These are phyloP conservation scores for Lactifluus piperatus DNA, from an alignment of 768 basidiomycete species.

Conservation along the genomic window DNA sequence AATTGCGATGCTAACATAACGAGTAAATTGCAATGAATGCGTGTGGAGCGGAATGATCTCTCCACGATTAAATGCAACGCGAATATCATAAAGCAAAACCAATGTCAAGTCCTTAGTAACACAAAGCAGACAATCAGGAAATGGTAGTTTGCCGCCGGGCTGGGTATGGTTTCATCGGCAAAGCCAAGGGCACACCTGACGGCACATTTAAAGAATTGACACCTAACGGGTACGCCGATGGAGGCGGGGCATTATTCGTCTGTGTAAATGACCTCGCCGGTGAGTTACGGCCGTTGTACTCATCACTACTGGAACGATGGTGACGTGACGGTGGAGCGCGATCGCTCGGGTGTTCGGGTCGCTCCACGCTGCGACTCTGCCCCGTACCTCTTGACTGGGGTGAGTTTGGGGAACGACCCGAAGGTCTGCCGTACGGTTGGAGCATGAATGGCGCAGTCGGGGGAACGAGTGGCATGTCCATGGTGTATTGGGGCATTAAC, in stretches of 20 bases:
- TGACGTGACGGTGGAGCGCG: conserved; percentile 8
- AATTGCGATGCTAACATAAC: conserved; percentile 12
- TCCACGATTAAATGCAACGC: conserved; percentile 11
- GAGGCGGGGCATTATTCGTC: neutral
- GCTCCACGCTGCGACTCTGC: conserved; percentile 16
- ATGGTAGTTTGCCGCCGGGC: conserved; percentile 11
- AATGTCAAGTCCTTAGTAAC: conserved; percentile 6
- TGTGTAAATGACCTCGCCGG: neutral
- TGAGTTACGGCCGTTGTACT: neutral
- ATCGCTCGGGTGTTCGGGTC: neutral
- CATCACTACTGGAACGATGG: conserved; percentile 18
- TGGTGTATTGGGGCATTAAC: conserved; percentile 14
- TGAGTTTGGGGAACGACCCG: conserved; percentile 9
- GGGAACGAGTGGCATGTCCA: conserved; percentile 22
- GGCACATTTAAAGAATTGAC: neutral
- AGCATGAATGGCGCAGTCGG: conserved; percentile 22
- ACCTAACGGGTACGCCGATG: neutral
- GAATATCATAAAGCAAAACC: conserved; percentile 8
- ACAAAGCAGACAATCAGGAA: conserved; percentile 8
- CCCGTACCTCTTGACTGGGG: neutral
- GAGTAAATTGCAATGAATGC: conserved; percentile 9
- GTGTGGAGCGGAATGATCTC: neutral
- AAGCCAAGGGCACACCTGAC: neutral
- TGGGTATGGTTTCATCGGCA: neutral
- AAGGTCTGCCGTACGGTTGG: conserved; percentile 9